A percentile compares a stretch with the other conserved stretches of the same genome.
These are phyloP conservation scores for Nicotiana tabacum DNA, from an alignment of 257 asterid genomes.

Conservation along the genomic window DNA sequence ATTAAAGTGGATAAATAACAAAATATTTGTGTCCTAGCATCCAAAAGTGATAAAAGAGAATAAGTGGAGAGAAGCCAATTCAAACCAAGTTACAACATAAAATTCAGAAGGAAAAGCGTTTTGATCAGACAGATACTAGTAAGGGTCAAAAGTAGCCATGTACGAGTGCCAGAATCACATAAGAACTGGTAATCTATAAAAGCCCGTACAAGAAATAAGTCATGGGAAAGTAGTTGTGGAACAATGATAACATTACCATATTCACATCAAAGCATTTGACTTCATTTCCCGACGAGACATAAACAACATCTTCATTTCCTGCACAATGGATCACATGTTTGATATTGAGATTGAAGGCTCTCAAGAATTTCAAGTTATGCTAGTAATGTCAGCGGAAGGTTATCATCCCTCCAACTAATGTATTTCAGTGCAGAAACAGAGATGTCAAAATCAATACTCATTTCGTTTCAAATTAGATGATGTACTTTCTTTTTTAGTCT, in stretches of 20 bases:
- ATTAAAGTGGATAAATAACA: slow-evolving; percentile 16
- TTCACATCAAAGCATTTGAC: slow-evolving; percentile 68
- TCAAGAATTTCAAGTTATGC: not conserved
- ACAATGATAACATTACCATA: slow-evolving; percentile 37
- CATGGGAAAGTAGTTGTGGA: not conserved
- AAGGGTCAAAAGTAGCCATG: not conserved
- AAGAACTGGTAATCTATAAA: not conserved
- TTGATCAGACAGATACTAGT: not conserved
- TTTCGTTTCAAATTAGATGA: too few species aligned
- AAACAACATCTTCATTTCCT: slow-evolving; percentile 82
- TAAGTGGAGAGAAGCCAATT: not conserved
- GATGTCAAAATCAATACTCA: not conserved
- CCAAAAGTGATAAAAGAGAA: not conserved
- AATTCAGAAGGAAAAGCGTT: not conserved
- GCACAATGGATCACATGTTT: slow-evolving; percentile 23
- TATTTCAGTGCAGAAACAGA: not conserved
- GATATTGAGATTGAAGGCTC: not conserved
- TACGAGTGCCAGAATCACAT: not conserved
- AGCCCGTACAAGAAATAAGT: not conserved
- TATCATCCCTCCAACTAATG: not conserved
- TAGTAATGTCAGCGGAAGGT: not conserved
- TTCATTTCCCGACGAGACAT: slow-evolving; percentile 63
- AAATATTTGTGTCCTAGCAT: not conserved
- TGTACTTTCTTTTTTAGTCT: too few species aligned
- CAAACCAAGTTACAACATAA: not conserved